Conservation (phyloP, 208 protist genomes). For the Vickermania ingenoplastis region DNA sequence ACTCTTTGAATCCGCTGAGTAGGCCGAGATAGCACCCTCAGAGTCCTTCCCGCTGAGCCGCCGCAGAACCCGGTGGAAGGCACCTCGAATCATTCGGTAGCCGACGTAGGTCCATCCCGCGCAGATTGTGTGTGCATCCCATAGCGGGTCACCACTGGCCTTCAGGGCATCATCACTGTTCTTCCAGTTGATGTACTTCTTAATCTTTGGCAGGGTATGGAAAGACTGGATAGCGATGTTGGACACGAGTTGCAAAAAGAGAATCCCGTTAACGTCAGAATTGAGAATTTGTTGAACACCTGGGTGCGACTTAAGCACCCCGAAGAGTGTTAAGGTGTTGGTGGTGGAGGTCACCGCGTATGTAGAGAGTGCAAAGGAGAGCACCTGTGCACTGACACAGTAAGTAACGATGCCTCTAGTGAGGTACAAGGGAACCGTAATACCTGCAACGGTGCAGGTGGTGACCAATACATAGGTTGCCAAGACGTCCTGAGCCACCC, state of each 20-base stretch:
- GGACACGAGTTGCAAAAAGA: conserved; percentile 60
- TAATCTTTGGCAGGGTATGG: conserved; percentile 71
- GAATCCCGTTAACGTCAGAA: conserved; percentile 58
- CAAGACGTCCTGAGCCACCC: conserved; percentile 63
- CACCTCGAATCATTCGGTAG: conserved; percentile 43
- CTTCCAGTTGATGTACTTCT: conserved; percentile 33
- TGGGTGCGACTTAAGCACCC: conserved; percentile 17
- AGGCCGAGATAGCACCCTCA: neutral
- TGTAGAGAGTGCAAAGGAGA: conserved; percentile 48
- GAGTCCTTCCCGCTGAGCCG: conserved; percentile 16
- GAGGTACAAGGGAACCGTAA: conserved; percentile 62
- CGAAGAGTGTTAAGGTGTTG: conserved; percentile 12
- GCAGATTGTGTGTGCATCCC: conserved; percentile 60
- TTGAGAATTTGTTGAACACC: conserved; percentile 39
- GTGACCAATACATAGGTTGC: conserved; percentile 32
- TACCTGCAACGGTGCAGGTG: conserved; percentile 58
- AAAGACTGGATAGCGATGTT: conserved; percentile 43
- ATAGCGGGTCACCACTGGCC: conserved; percentile 30
- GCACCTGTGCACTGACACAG: conserved; percentile 55
- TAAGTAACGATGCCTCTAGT: conserved; percentile 83
- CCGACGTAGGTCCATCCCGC: conserved; percentile 44
- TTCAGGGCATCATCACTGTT: conserved; percentile 17
- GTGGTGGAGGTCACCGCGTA: conserved; percentile 38
- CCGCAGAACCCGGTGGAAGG: conserved; percentile 21
- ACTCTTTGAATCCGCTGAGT: neutral